Conservation (phyloP, 208 protist species). For the Wallacemonas sp. region DNA sequence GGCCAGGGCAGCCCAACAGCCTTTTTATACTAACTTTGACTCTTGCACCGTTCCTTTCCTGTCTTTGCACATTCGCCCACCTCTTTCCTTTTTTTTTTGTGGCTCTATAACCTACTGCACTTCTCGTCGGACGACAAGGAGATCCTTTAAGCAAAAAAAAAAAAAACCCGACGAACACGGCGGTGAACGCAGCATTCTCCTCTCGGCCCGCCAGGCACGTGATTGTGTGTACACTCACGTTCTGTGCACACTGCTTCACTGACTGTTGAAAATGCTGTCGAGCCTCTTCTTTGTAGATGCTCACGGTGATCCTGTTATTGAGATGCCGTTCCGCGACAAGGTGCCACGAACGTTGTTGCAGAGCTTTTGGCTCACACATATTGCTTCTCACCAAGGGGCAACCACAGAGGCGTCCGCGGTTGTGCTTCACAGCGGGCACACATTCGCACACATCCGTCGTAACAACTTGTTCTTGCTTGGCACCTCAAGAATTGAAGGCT, state of each 20-base stretch:
- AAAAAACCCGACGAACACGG: too few relatives aligned
- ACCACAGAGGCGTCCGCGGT: slow-evolving; percentile 49
- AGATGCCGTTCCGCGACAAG: slow-evolving; percentile 80
- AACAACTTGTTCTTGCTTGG: slow-evolving; percentile 78
- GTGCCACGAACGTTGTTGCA: slow-evolving; percentile 65
- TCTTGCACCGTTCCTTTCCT: too few relatives aligned
- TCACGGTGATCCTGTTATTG: slow-evolving; percentile 86
- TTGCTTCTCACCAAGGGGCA: slow-evolving; percentile 24
- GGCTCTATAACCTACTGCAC: slow-evolving; percentile 13
- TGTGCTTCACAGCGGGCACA: slow-evolving; percentile 46
- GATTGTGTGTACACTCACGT: too few relatives aligned
- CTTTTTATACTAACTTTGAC: too few relatives aligned
- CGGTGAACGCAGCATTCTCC: too few relatives aligned
- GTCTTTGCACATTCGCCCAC: background rate
- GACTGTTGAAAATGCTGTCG: slow-evolving; percentile 62
- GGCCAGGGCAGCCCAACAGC: too few relatives aligned
- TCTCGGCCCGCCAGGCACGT: too few relatives aligned
- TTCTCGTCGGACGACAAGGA: too few relatives aligned
- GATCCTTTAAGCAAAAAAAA: too few relatives aligned
- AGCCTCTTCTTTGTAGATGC: slow-evolving; percentile 73
- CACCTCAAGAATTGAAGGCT: slow-evolving; percentile 53
- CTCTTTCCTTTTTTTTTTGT: slow-evolving; percentile 19
- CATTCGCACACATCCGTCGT: slow-evolving; percentile 72
- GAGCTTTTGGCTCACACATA: slow-evolving; percentile 71
- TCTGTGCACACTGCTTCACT: too few relatives aligned